These are phyloP conservation scores for Phytopythium aichiense DNA, from an alignment of 352 stramenopile species.

Conservation along the genomic window DNA sequence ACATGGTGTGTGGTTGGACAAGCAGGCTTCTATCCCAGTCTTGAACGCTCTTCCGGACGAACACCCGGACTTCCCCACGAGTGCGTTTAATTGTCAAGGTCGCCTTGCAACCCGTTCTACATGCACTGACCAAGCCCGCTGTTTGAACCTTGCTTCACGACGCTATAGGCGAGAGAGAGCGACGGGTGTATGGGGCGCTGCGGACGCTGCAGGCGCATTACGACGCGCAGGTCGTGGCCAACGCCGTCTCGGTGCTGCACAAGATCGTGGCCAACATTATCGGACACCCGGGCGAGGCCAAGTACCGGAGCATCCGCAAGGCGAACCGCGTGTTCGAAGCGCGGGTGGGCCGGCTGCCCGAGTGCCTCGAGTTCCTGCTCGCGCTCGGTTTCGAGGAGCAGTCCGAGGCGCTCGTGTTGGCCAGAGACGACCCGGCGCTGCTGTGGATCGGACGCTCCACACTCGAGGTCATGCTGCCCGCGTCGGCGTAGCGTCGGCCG, in stretches of 20 bases:
- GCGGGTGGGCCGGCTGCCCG: conserved; percentile 40
- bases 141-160: conserved; percentile 4
- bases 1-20: neutral
- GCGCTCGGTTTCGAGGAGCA: conserved; percentile 70
- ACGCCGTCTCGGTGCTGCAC: conserved; percentile 41
- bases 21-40: neutral
- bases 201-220: conserved; percentile 32
- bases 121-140: neutral
- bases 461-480: conserved; percentile 45
- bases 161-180: conserved; percentile 47
- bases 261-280: conserved; percentile 78
- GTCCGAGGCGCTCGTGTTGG: conserved; percentile 43
- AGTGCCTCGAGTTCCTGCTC: conserved; percentile 61
- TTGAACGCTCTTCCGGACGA: conserved; percentile 10
- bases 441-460: conserved; percentile 66
- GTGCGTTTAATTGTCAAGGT: conserved; percentile 17
- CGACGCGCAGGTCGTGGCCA: conserved; percentile 21
- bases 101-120: neutral
- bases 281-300: conserved; percentile 40
- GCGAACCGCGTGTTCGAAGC: conserved; percentile 53
- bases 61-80: conserved; percentile 34
- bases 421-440: conserved; percentile 53
- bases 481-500: neutral
- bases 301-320: conserved; percentile 69
- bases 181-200: conserved; percentile 41